phyloP scores from a whole-genome alignment of 2,329 filamentous ascomycete species.

The Fusarium palustre region DNA sequence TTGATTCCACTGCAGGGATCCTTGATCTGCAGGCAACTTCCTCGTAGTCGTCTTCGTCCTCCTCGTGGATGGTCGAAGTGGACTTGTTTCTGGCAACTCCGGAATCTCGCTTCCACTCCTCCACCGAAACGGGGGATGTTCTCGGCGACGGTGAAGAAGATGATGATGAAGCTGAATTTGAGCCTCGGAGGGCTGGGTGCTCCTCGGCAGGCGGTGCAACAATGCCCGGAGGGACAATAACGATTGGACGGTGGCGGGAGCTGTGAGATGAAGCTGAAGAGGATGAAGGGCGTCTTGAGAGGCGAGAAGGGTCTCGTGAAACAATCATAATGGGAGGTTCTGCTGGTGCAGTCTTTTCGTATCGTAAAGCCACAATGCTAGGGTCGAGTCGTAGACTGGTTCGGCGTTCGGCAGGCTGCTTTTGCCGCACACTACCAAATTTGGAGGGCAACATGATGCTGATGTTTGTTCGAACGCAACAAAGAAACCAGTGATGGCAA shows the following conservation, averaged over 20 bases:
- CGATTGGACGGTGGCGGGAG: slow-evolving; percentile 46
- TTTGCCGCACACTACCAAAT: slow-evolving; percentile 59
- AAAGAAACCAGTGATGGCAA: slow-evolving; percentile 22
- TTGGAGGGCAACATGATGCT: slow-evolving; percentile 54
- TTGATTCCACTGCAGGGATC: slow-evolving; percentile 27
- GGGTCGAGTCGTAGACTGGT: slow-evolving; percentile 60
- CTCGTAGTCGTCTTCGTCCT: slow-evolving; percentile 53
- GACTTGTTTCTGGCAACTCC: slow-evolving; percentile 62
- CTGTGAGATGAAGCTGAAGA: slow-evolving; percentile 42
- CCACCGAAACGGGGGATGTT: slow-evolving; percentile 45
- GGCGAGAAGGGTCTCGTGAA: slow-evolving; percentile 57
- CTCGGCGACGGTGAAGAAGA: slow-evolving; percentile 39
- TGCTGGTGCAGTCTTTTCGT: slow-evolving; percentile 70
- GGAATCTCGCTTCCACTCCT: slow-evolving; percentile 67
- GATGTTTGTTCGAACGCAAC: slow-evolving; percentile 21
- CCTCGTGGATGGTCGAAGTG: slow-evolving; percentile 54
- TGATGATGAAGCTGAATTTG: slow-evolving; percentile 33
- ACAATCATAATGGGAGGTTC: slow-evolving; percentile 68
- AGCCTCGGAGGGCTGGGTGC: slow-evolving; percentile 63
- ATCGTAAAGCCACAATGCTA: slow-evolving; percentile 66
- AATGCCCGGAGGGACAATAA: slow-evolving; percentile 48
- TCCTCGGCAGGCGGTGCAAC: slow-evolving; percentile 62
- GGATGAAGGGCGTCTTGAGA: slow-evolving; percentile 43
- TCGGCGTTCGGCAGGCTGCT: slow-evolving; percentile 51
- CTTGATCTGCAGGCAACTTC: slow-evolving; percentile 30